phyloP scores from a whole-genome alignment of 129 eudicot species.

The Centaurea solstitialis region DNA sequence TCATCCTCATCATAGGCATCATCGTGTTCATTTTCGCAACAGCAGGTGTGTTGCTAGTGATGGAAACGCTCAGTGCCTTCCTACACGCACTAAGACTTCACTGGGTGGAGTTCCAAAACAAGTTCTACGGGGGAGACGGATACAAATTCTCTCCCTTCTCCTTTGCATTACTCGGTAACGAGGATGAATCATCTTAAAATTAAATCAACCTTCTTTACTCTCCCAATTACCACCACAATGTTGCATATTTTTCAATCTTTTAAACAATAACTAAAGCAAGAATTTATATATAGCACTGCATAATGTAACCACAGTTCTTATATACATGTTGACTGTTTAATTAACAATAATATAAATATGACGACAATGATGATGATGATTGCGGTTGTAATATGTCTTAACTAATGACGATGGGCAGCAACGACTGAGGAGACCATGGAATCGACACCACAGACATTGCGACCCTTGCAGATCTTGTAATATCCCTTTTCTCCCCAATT shows the following conservation, averaged over 20 bases:
- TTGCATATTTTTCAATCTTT: not conserved
- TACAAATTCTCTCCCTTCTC: slow-evolving; percentile 71
- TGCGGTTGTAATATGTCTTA: not conserved
- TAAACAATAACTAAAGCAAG: not conserved
- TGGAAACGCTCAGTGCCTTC: slow-evolving; percentile 90
- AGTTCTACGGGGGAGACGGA: slow-evolving; percentile 79
- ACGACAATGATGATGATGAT: not conserved
- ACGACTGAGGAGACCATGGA: slow-evolving; percentile 84
- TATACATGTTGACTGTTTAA: slow-evolving; percentile 8
- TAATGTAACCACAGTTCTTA: not conserved
- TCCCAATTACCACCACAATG: not conserved
- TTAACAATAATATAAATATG: not conserved
- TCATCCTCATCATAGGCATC: slow-evolving; percentile 51
- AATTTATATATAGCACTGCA: not conserved
- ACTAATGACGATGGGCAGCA: slow-evolving; percentile 45
- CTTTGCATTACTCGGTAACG: slow-evolving; percentile 42
- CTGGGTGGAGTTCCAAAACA: slow-evolving; percentile 54
- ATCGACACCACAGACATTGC: slow-evolving; percentile 73
- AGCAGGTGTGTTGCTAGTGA: slow-evolving; percentile 72
- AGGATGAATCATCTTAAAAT: slow-evolving; percentile 46
- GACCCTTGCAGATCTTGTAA: slow-evolving; percentile 84
- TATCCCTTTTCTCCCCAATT: slow-evolving; percentile 80
- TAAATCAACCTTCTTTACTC: not conserved
- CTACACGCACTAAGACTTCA: slow-evolving; percentile 81
- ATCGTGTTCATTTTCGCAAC: slow-evolving; percentile 71